Evolutionary conservation across 176 grass and related monocot genomes (phyloP), one percentile per base, ranked within the genome.

Genomic region (Melocanna baccifera): DNA sequence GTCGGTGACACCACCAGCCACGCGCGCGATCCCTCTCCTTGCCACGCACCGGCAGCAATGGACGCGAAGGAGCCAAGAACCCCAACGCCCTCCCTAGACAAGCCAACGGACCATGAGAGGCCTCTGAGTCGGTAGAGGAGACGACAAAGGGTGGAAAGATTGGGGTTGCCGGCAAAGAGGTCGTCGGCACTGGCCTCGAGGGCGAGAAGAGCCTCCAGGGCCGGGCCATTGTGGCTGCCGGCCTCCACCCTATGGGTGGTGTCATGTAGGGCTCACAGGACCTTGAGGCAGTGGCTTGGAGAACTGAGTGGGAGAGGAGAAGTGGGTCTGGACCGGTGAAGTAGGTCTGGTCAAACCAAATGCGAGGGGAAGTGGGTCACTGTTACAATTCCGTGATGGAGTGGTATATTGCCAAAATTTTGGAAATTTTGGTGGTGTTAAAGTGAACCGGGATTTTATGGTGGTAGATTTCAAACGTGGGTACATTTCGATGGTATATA

Each of bases 121-220:
- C 71, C 84, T 0, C 85, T 81, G 45, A 96, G 28, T 22, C 76
- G 72, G 37, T 53, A 85, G 0, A 95, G 86, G 4, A 86, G 69
- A 5, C 55, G 73, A 0, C 84, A 66, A 2, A 99, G 96, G 3
- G 71, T 12, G 6, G 9, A 67, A 0, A 96, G 90, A 1, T 56
- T 56, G 20, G 91, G 88, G 56, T 93, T 91, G 9, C 78, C 88
- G 39, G 81, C 73, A 43, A 99, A 84, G 73, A 94, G 96, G 87
- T 99, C 89, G 19, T 90, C 78, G 59, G 88, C 89, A 83, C 83
- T 79, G 23, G 83, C 84, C 26, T 91, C 81, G 36, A 99, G 96
- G 50, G 86, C 88, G 40, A 99, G 87, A 3, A 99, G 93, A 40
- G 93, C 91, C 23, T 72, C 85, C 69, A 96, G 47, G 36, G 96